Base-by-base conservation (phyloP, 2,329 filamentous ascomycete genomes). In the Pseudopyrenochaeta lycopersici region DNA sequence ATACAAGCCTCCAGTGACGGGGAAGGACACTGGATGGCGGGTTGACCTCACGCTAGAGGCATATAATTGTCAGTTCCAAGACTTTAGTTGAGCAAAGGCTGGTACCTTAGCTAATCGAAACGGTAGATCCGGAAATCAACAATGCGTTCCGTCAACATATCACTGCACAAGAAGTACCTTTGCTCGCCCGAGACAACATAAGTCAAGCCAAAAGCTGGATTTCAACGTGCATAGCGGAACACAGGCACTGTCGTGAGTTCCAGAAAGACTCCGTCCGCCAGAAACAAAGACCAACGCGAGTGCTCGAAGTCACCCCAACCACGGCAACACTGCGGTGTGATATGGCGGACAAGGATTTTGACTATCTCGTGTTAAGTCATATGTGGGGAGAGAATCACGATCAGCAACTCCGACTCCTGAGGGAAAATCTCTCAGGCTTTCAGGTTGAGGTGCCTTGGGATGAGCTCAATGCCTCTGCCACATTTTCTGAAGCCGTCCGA, bases 401-500 rank as follows among this genome's bases (percentile, higher is more conserved):
- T 0, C 15, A 38, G 3, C 46, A 56, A 11, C 14, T 61, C 9
- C 31, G 23, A 18, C 46, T 56, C 14, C 31, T 40, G 1, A 1
- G 31, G 3, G 12, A 14, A 1, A 54, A 54, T 7, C 3, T 57
- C 1, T 10, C 15, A 5, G 12, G 11, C 4, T 58, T 56, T 1
- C 17, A 59, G 23, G 11, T 32, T 7, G 29, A 46, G 1, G 31
- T 60, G 7, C 47, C 52, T 11, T 23, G 20, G 1, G 4, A 31
- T 1, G 2, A 54, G 3, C 29, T 65, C 1, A 21, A 35, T 1
- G 14, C 49, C 3, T 54, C 62, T 4, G 12, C 17, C 1, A 56
- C 40, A 14, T 69, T 58, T 14, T 39, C 15, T 3, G 66, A 68
- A 32, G 64, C 62, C 0, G 46, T 68, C 3, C 23, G 20, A 7